Base-by-base conservation (phyloP, 2,329 filamentous ascomycete species). In the Acrocalymma vagum region DNA sequence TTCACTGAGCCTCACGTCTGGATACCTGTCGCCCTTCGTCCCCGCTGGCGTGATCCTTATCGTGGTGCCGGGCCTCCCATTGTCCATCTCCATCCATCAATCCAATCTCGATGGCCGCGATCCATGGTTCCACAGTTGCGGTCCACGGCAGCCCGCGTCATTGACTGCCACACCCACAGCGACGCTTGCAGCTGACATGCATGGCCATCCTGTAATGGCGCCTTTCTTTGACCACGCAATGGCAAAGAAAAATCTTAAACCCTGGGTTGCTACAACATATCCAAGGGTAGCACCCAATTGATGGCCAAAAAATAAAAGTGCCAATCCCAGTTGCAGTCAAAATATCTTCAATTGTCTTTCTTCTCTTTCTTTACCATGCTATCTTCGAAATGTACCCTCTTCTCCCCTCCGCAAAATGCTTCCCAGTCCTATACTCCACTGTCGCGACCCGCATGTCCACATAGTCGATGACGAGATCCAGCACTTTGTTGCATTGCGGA, bases 391-490 rank as follows among this genome's bases (percentile, higher is more conserved):
- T n/a, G n/a, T n/a, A n/a, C 6, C 61, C 58, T 4, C 32, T 42
- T 21, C 38, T 38, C 1, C 58, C 58, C 8, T 13, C 22, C 10
- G 45, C 33, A 24, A 53, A 30, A 20, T 65, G 51, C 20, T 36
- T 36, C n/a, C 35, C 17, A 46, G 44, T 65, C 5, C 47, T 39
- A 33, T 60, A 58, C 38, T 55, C 43, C 1, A 62, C 53, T 18
- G 39, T 48, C 10, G 53, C 58, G 10, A 52, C 41, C 14, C 63
- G 37, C 42, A 51, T 9, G 26, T 53, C 53, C 8, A 61, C 40
- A 14, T 62, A 63, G 1, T 50, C 38, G 7, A 62, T 45, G 21
- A 28, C 15, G 14, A 58, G 39, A 23, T 37, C 45, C 14, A 45
- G 25, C 5, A 47, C 40, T 13, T 31, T 50, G 26, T 49, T 42